Conservation (phyloP, 495 filamentous ascomycete species). For the Clohesyomyces aquaticus region DNA sequence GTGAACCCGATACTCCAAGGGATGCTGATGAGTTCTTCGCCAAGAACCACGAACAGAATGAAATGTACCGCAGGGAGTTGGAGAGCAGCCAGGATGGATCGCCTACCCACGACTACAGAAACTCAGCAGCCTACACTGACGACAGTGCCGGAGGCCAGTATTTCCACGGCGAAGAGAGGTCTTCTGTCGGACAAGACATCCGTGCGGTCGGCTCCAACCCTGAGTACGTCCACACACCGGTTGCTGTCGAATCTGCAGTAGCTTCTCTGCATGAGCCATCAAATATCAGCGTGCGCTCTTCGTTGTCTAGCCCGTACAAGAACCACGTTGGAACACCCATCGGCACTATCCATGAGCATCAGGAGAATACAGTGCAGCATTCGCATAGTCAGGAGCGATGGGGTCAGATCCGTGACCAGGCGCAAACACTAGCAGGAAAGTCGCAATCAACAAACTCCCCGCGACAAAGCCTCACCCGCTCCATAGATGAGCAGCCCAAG, state of each 20-base stretch:
- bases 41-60: constrained; percentile 58
- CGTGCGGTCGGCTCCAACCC: constrained; percentile 71
- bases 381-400: constrained; percentile 41
- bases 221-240: constrained; percentile 68
- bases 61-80: constrained; percentile 56
- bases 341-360: constrained; percentile 20
- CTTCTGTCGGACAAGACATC: constrained; percentile 69
- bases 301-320: constrained; percentile 32
- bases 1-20: constrained; percentile 45
- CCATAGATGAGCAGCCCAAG: constrained; percentile 59
- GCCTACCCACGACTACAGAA: constrained; percentile 55
- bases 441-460: constrained; percentile 62
- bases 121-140: constrained; percentile 64
- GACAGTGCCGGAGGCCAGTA: constrained; percentile 66
- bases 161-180: constrained; percentile 53
- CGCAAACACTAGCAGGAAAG: constrained; percentile 36
- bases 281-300: constrained; percentile 60
- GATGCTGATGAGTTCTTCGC: constrained; percentile 58
- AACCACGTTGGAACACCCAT: constrained; percentile 18
- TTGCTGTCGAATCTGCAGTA: constrained; percentile 83
- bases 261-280: constrained; percentile 85
- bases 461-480: constrained; percentile 74
- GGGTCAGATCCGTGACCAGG: constrained; percentile 33
- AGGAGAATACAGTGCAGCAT: constrained; percentile 1
- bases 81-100: constrained; percentile 54